Base-by-base conservation (phyloP, 192 early-diverging fungal species). In the Thoreauomyces humboldtii region DNA sequence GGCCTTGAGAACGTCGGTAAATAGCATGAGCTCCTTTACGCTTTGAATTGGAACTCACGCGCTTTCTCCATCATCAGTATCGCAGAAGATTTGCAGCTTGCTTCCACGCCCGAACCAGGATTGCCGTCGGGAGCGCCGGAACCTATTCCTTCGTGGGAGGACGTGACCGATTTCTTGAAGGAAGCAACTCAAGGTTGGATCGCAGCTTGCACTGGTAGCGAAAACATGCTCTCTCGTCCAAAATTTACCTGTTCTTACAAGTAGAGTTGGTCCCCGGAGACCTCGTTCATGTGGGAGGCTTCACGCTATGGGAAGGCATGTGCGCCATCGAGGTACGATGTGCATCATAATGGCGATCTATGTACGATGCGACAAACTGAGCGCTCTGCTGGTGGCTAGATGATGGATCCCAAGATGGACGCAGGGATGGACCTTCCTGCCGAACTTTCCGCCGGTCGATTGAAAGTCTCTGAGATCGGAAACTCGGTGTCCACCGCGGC, bases 321-420 rank as follows among this genome's bases (percentile, higher is more conserved):
- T 68, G 44, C 1, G 55, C 56, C 21, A 68, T 68, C 25, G 65
- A 68, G 53, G 63, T 65, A 53, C 24, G 62, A 0, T 29, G 44
- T 34, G 11, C 12, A 50, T 19, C 47, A 12, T 50, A 24, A n/a
- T 24, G 12, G n/a, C n/a, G n/a, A n/a, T n/a, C n/a, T n/a, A n/a
- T n/a, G n/a, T n/a, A n/a, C n/a, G n/a, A n/a, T n/a, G n/a, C n/a
- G n/a, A n/a, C 38, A 41, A 17, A 41, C 17, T 41, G 38, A 17
- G 38, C 38, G 9, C 11, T 9, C 17, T 41, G 38, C 38, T 17
- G 17, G 17, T 9, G 17, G 9, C 22, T 31, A 71, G 63, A 72
- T 72, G 34, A 73, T 73, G 71, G 71, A 73, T 36, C 71, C 71
- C 9, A 68, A 68, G n/a, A 73, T 73, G 71, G 71, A 73, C 37